Evolutionary conservation across 257 asterid species (phyloP), one percentile per base, ranked within the genome.

Genomic region (Marsdenia floribunda): DNA sequence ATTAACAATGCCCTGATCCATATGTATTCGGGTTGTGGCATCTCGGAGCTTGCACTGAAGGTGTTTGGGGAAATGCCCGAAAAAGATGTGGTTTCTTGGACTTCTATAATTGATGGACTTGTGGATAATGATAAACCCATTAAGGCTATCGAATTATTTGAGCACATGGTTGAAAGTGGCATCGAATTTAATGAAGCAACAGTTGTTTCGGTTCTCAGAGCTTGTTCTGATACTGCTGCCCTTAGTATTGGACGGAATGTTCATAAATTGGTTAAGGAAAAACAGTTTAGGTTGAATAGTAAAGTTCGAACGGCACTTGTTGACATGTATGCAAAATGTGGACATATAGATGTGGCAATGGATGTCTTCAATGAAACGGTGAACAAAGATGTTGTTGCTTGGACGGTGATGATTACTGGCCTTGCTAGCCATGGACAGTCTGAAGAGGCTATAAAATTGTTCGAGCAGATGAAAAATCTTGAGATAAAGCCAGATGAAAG

Each of bases 271-370:
- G 76, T 75, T 61, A 66, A 78, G 42, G 70, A 75, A n/a, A 54
- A 42, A 49, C 0, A 26, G 64, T 24, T 73, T 74, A 46, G 61
- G 22, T 53, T 66, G 63, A 74, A 74, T 29, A 54, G 73, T 29
- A 77, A 63, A 1, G 79, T 86, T 46, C 86, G 89, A 42, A 86
- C 86, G 37, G 87, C 89, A 22, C 77, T 88, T 79, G 83, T 84
- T 13, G 89, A 84, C 58, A 84, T 83, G 90, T 88, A 73, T 72
- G 83, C 83, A 6, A 88, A 88, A 79, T 88, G 93, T 76, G 90
- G 90, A 33, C 85, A 82, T 73, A 77, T 84, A 64, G 86, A 81
- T 33, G 82, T 73, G 15, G 89, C 89, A 6, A 67, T 64, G n/a
- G 72, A 26, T 44, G 78, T 83, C 70, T 88, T 88, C 68, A 3